These are phyloP conservation scores for Eucalyptus curtisii DNA, from an alignment of 345 rosid genomes.

Conservation along the genomic window DNA sequence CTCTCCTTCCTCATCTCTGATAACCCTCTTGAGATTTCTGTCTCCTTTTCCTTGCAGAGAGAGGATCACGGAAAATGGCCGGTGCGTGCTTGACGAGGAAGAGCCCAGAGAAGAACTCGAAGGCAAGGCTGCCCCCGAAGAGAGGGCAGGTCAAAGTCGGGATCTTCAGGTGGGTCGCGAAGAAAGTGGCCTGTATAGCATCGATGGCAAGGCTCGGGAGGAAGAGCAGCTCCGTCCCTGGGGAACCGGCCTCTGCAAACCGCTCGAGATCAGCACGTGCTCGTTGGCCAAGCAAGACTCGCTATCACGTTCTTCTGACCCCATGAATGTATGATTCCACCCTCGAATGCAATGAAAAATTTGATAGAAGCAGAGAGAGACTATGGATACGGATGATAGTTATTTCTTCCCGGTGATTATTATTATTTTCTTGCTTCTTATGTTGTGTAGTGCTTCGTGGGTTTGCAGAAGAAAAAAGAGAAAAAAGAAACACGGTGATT, in stretches of 20 bases:
- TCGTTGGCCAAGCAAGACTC: not conserved
- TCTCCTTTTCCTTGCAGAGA: not conserved
- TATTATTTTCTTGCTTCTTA: not conserved
- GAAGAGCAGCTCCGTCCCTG: not conserved
- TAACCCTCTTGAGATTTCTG: not conserved
- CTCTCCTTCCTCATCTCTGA: not conserved
- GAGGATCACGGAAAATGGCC: not conserved
- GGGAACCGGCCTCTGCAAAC: not conserved
- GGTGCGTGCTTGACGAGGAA: not conserved
- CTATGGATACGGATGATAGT: not conserved
- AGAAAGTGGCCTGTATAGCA: not conserved
- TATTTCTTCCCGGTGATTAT: not conserved
- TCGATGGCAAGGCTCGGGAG: not conserved
- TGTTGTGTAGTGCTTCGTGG: not conserved
- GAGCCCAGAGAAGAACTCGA: not conserved
- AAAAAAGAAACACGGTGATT: not conserved
- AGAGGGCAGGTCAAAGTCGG: not conserved
- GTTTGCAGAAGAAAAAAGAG: not conserved
- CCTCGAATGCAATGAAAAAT: not conserved
- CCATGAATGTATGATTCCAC: not conserved
- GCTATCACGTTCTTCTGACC: not conserved
- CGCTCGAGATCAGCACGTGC: not conserved
- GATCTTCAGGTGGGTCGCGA: not conserved
- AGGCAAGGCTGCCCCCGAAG: not conserved
- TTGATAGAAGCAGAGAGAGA: not conserved